A percentile compares a stretch with the other conserved stretches of the same genome.
Conservation (phyloP, 805 yeast genomes). For the Zygoascus flipseniorum region DNA sequence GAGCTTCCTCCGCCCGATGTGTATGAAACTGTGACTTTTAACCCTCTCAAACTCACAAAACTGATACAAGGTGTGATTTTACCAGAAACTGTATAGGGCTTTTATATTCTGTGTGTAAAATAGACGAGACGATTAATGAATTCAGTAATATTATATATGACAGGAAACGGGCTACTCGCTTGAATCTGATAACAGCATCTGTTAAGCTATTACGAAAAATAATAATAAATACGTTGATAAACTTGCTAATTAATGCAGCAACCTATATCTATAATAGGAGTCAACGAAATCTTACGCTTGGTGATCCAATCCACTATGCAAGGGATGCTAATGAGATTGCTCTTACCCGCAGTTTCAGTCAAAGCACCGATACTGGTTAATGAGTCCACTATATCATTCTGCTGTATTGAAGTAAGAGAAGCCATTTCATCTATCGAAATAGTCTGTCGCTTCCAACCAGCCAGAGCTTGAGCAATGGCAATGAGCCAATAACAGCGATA, state of each 20-base stretch:
- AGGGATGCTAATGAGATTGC: background rate
- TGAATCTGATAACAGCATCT: too few species aligned
- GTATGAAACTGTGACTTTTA: conserved; percentile 47
- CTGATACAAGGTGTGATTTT: conserved; percentile 16
- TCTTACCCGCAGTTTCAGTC: background rate
- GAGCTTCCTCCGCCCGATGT: conserved; percentile 51
- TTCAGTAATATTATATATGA: too few species aligned
- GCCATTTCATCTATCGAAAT: conserved; percentile 23
- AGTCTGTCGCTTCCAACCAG: conserved; percentile 1
- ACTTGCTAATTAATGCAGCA: background rate
- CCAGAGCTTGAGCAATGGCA: conserved; percentile 30
- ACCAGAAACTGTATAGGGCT: background rate
- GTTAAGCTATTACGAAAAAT: too few species aligned
- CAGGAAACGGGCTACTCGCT: too few species aligned
- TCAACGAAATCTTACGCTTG: conserved; percentile 1
- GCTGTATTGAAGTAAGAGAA: conserved; percentile 27
- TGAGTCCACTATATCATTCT: conserved; percentile 27
- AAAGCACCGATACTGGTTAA: conserved; percentile 25
- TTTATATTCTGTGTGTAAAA: background rate
- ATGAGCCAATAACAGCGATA: conserved; percentile 73
- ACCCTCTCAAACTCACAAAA: conserved; percentile 43
- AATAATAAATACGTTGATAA: too few species aligned
- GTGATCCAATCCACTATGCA: background rate
- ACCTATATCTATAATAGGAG: conserved; percentile 3
- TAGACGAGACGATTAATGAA: background rate